These are phyloP conservation scores for Scalesia atractyloides DNA, from an alignment of 129 eudicot genomes.

Conservation along the genomic window DNA sequence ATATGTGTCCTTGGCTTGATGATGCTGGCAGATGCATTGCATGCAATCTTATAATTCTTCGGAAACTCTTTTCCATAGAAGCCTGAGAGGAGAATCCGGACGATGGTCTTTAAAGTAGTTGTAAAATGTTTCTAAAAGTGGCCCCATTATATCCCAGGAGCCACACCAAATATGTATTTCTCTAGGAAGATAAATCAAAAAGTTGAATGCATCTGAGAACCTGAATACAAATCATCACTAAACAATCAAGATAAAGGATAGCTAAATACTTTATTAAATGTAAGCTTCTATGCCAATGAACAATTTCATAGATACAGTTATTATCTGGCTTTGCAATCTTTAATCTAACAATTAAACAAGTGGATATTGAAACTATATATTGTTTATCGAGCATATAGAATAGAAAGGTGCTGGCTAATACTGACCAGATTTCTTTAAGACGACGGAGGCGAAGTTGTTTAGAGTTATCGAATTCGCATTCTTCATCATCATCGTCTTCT, in stretches of 20 bases:
- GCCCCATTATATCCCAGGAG: conserved; percentile 85
- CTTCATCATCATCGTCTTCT: conserved; percentile 62
- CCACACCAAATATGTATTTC: conserved; percentile 84
- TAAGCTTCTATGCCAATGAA: conserved; percentile 3
- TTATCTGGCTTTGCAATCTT: neutral
- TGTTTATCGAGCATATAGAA: neutral
- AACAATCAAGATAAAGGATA: neutral
- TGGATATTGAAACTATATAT: neutral
- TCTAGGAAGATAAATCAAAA: conserved; percentile 53
- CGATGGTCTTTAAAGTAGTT: conserved; percentile 67
- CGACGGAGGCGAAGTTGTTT: conserved; percentile 54
- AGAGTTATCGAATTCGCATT: conserved; percentile 30
- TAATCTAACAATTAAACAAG: neutral
- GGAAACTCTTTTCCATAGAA: conserved; percentile 74
- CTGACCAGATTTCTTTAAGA: conserved; percentile 73
- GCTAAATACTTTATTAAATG: neutral
- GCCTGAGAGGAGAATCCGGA: conserved; percentile 72
- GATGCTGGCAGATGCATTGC: conserved; percentile 85
- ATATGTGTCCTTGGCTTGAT: conserved; percentile 84
- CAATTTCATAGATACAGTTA: neutral
- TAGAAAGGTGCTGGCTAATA: neutral
- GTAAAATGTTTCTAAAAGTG: conserved; percentile 84
- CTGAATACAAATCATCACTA: conserved; percentile 35
- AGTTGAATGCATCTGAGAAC: conserved; percentile 89
- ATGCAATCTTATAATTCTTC: conserved; percentile 74